A percentile compares a stretch with the other conserved stretches of the same genome.
Conservation (phyloP, 2,329 filamentous ascomycete genomes). For the Botrytis porri region DNA sequence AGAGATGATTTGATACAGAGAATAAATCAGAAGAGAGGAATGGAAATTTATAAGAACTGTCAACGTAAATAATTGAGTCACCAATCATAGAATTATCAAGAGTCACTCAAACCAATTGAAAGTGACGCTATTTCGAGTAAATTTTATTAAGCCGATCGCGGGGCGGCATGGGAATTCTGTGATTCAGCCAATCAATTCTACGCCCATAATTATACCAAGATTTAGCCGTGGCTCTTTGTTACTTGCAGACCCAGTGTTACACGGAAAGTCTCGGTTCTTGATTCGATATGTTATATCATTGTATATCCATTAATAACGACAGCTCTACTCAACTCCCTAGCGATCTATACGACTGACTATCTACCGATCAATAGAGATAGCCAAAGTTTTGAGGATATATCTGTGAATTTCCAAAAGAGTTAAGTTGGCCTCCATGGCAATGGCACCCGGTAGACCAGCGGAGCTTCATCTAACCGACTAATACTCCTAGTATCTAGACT, state of each 20-base stretch:
- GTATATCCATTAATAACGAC: not conserved
- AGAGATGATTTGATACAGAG: no score
- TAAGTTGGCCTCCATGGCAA: not conserved
- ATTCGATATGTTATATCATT: not conserved
- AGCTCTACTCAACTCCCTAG: not conserved
- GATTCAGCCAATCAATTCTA: not conserved
- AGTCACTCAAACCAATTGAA: not conserved
- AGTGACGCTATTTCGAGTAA: not conserved
- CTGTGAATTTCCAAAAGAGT: not conserved
- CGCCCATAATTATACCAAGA: not conserved
- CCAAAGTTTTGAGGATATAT: not conserved
- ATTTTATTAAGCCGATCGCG: conserved; percentile 5
- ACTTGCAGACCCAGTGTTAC: not conserved
- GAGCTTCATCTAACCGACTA: not conserved
- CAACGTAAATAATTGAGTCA: conserved; percentile 4
- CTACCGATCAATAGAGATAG: not conserved
- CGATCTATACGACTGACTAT: not conserved
- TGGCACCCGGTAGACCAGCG: not conserved
- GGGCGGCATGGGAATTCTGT: conserved; percentile 9
- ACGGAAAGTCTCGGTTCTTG: not conserved
- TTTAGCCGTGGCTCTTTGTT: not conserved
- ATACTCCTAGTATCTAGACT: not conserved
- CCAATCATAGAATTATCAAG: not conserved
- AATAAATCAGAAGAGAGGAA: not conserved
- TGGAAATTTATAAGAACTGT: not conserved